phyloP scores from a whole-genome alignment of 805 yeast species.

The Metschnikowia drakensbergensis region DNA sequence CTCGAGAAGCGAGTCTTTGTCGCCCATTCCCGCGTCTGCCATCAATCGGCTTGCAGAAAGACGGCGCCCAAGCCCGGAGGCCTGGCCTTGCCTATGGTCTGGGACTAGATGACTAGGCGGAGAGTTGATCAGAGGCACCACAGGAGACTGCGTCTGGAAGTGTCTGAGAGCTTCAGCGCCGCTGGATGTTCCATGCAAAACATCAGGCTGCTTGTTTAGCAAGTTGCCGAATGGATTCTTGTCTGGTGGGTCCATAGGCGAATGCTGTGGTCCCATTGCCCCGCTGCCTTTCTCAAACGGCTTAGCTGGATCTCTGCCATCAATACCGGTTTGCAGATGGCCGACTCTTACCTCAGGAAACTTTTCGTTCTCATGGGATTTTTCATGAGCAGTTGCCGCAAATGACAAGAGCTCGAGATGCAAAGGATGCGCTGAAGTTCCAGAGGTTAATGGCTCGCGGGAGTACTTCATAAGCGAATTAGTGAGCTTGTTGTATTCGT shows the following conservation, averaged over 20 bases:
- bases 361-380: conserved; percentile 5
- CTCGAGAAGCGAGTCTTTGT: conserved; percentile 44
- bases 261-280: background rate
- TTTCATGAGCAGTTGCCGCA: conserved; percentile 17
- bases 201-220: background rate
- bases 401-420: conserved; percentile 19
- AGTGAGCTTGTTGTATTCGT: conserved; percentile 21
- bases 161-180: conserved; percentile 1
- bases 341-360: background rate
- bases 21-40: conserved; percentile 5
- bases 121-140: background rate
- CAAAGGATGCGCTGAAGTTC: conserved; percentile 3
- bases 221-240: background rate
- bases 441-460: background rate
- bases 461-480: conserved; percentile 4
- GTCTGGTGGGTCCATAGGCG: background rate
- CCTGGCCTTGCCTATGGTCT: background rate
- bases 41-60: background rate
- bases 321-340: background rate
- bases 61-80: background rate
- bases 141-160: background rate
- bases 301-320: background rate
- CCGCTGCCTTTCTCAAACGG: background rate
- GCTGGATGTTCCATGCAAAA: background rate
- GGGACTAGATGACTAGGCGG: background rate